Percentiles rank a stretch among this genome's conserved stretches.
Evolutionary conservation across 495 filamentous ascomycete genomes (phyloP).

Genomic region (Letharia columbiana): DNA sequence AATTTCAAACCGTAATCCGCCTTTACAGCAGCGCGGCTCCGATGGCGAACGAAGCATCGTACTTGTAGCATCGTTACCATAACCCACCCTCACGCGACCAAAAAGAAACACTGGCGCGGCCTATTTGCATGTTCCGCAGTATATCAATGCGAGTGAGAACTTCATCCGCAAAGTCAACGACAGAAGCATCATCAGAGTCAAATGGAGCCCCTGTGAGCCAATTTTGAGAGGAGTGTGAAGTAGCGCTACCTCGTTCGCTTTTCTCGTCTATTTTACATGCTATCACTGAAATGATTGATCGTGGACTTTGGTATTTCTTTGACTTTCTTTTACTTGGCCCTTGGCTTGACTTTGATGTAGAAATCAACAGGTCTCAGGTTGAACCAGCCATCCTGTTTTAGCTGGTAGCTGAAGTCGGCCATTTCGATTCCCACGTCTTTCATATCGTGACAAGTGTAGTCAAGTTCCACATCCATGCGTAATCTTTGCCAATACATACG

Average conservation of each 20-base stretch:
- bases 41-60: too few species aligned
- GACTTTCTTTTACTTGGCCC: conserved; percentile 6
- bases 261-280: background rate
- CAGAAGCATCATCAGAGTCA: too few species aligned
- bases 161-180: too few species aligned
- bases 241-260: background rate
- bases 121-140: too few species aligned
- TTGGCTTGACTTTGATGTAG: conserved; percentile 21
- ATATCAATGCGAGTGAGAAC: too few species aligned
- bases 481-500: conserved; percentile 55
- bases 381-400: conserved; percentile 30
- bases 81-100: too few species aligned
- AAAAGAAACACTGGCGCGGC: too few species aligned
- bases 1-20: too few species aligned
- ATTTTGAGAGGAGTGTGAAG: background rate
- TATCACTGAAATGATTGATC: background rate
- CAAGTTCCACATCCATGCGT: conserved; percentile 54
- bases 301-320: background rate
- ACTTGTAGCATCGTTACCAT: too few species aligned
- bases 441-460: conserved; percentile 36
- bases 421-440: conserved; percentile 38
- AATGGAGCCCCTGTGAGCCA: background rate
- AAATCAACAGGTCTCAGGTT: conserved; percentile 26
- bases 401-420: conserved; percentile 36
- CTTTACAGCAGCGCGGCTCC: too few species aligned